These are phyloP conservation scores for Colletotrichum agaves DNA, from an alignment of 2,329 filamentous ascomycete genomes.

Conservation along the genomic window DNA sequence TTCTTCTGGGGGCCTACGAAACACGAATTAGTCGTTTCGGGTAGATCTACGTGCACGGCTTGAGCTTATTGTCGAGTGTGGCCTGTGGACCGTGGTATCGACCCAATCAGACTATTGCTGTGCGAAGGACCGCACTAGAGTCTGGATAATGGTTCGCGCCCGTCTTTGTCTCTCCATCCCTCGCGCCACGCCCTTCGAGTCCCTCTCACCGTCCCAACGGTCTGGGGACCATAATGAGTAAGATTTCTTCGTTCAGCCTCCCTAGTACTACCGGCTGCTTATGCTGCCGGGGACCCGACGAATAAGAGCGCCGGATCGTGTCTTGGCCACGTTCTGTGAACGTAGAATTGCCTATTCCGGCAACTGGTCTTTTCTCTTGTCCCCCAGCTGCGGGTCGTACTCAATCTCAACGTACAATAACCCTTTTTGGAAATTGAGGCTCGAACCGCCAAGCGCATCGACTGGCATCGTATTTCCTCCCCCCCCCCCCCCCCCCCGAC, in stretches of 20 bases:
- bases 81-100: background rate
- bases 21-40: slow-evolving; percentile 3
- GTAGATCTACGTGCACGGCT: background rate
- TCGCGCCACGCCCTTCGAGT: background rate
- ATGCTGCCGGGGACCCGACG: background rate
- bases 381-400: background rate
- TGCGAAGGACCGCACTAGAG: background rate
- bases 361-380: background rate
- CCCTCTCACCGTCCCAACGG: background rate
- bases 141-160: background rate
- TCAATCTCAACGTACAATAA: slow-evolving; percentile 2
- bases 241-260: slow-evolving; percentile 3
- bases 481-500: background rate
- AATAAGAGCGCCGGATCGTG: background rate
- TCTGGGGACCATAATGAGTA: background rate
- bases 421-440: slow-evolving; percentile 9
- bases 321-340: background rate
- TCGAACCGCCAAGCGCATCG: background rate
- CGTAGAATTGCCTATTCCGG: slow-evolving; percentile 8
- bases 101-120: background rate
- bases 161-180: background rate
- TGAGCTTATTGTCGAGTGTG: background rate
- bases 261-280: background rate
- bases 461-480: background rate
- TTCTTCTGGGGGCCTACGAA: background rate